Evolutionary conservation across 164 flowering plant genomes (phyloP).

Genomic region (Hamamelis virginiana): DNA sequence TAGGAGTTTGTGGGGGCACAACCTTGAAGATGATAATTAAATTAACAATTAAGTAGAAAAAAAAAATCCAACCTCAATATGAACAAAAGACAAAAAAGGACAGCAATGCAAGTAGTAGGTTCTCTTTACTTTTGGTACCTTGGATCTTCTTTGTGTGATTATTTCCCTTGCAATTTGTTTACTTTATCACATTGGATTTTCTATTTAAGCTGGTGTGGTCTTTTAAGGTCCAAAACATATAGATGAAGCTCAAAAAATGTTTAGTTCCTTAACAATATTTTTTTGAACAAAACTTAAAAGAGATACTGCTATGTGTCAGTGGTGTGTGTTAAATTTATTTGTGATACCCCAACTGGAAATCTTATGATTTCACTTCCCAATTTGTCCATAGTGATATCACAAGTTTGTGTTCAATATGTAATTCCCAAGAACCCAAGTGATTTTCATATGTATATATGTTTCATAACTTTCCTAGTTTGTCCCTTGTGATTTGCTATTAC

Average conservation of each 20-base stretch:
- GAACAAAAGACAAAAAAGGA: conserved; percentile 9
- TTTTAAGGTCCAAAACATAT: conserved; percentile 9
- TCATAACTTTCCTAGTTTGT: conserved; percentile 4
- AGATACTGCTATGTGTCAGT: conserved; percentile 8
- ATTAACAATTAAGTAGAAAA: too few species aligned
- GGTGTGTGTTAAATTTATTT: neutral
- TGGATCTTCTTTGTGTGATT: conserved; percentile 16
- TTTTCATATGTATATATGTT: neutral
- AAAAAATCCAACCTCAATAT: neutral
- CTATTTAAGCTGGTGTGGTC: conserved; percentile 13
- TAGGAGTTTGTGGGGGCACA: neutral
- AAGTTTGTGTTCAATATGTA: conserved; percentile 2
- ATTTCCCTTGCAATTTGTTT: conserved; percentile 2
- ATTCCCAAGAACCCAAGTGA: neutral
- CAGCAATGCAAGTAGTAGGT: conserved; percentile 16
- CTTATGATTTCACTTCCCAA: conserved; percentile 17
- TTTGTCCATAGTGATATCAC: conserved; percentile 17
- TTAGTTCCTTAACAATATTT: neutral
- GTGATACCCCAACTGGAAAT: conserved; percentile 5
- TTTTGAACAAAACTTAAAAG: conserved; percentile 3
- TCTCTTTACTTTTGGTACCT: conserved; percentile 16
- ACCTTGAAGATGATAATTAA: neutral
- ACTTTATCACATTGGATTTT: conserved; percentile 12
- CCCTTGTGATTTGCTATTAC: neutral
- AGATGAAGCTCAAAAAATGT: neutral